Base-by-base conservation (phyloP, 208 protist species). In the Wallacemonas sp. region DNA sequence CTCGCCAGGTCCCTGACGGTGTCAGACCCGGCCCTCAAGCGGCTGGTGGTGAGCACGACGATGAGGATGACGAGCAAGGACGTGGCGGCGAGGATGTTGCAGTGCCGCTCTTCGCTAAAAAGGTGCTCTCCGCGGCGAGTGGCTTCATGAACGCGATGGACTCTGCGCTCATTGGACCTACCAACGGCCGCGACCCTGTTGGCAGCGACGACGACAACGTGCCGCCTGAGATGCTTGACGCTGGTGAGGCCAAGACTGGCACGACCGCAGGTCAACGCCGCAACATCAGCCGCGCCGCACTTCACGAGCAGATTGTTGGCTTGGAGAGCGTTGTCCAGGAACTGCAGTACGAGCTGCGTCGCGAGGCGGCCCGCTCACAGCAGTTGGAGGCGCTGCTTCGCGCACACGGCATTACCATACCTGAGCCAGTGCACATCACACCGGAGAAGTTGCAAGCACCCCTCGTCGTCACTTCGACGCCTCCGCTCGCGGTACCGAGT, bases 311-410 rank as follows among this genome's bases (percentile, higher is more conserved):
- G 46, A 41, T 83, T 3, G 59, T 21, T 2, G 61, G 62, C 2
- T 71, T 94, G 34, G 84, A 94, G 74, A 47, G 42, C 19, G 33
- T 88, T 8, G 76, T 94, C 54, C 73, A 85, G 5, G 60, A 81
- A 49, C 61, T 94, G 42, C 82, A 94, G 69, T 62, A 71, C 51
- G 75, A 83, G 44, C 65, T 94, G 21, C 72, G 77, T 9, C 45
- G 46, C 12, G 82, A 84, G 58, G 54, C 68, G 8, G 65, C 46
- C 0, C 70, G 72, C 12, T 36, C 70, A 26, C 60, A 45, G 63
- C 64, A 70, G 77, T 81, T 81, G 12, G 63, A 55, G 1, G 21
- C 34, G n/a, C 33, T 68, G 49, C 68, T 88, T 39, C 27, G 47
- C 39, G 44, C 21, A 22, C 46, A 82, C 47, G 12, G 49, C n/a